A percentile compares a stretch with the other conserved stretches of the same genome.
These are phyloP conservation scores for Dacryopinax primogenitus DNA, from an alignment of 768 basidiomycete species.

Conservation along the genomic window DNA sequence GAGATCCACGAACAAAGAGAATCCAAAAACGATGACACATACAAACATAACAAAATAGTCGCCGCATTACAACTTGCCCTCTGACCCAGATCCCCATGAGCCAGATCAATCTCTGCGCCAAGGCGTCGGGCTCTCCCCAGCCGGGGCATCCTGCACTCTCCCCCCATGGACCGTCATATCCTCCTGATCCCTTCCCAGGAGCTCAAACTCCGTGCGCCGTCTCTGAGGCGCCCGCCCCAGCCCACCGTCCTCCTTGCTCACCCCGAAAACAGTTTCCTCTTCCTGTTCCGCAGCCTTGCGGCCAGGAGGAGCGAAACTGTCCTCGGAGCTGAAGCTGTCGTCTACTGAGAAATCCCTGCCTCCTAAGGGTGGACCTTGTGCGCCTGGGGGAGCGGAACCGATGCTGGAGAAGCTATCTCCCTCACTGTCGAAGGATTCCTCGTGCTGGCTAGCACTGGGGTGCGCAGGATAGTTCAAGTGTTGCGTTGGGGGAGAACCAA, in stretches of 20 bases:
- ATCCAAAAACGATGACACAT: too few species aligned
- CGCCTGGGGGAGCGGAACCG: neutral
- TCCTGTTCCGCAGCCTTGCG: slow-evolving; percentile 41
- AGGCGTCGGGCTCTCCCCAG: slow-evolving; percentile 59
- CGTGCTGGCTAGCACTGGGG: slow-evolving; percentile 4
- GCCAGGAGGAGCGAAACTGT: slow-evolving; percentile 17
- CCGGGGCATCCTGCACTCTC: slow-evolving; percentile 37
- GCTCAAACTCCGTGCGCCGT: slow-evolving; percentile 29
- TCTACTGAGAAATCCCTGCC: neutral
- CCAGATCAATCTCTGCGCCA: slow-evolving; percentile 15
- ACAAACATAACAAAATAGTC: too few species aligned
- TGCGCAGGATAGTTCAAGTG: neutral
- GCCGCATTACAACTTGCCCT: too few species aligned
- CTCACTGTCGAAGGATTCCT: slow-evolving; percentile 12
- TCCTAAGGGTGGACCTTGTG: neutral
- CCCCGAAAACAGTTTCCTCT: slow-evolving; percentile 37
- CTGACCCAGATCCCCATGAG: neutral
- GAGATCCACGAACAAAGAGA: too few species aligned
- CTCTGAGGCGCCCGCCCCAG: slow-evolving; percentile 41
- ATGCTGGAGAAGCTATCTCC: neutral
- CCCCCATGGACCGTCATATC: slow-evolving; percentile 51
- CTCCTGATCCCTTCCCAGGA: slow-evolving; percentile 52
- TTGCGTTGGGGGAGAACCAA: neutral
- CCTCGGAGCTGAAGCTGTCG: slow-evolving; percentile 5
- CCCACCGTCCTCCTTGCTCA: slow-evolving; percentile 28